Evolutionary conservation across 1,284 basidiomycete genomes (phyloP).

Genomic region (Rhodotorula sp.): DNA sequence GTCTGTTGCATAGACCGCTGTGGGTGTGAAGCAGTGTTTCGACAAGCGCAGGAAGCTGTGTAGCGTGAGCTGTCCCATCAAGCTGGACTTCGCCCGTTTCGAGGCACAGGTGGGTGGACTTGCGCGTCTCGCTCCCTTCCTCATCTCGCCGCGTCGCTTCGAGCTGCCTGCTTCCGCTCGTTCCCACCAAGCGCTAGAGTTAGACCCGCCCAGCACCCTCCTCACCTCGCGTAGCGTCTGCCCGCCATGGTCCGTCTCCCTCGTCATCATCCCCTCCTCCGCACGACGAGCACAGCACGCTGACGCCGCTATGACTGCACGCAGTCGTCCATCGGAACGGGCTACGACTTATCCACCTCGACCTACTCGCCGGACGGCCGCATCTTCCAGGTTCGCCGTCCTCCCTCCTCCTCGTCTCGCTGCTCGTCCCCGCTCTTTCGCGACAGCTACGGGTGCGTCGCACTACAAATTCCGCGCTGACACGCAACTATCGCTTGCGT

Average conservation of each 20-base stretch:
- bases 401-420: neutral
- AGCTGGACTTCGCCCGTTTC: neutral
- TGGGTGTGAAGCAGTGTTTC: neutral
- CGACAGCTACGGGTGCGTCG: neutral
- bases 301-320: neutral
- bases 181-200: neutral
- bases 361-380: slow-evolving; percentile 98
- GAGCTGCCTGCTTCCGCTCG: neutral
- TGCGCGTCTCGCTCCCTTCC: neutral
- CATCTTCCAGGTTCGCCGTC: slow-evolving; percentile 79
- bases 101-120: neutral
- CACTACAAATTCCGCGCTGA: neutral
- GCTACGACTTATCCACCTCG: slow-evolving; percentile 96
- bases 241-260: slow-evolving; percentile 7
- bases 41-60: neutral
- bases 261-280: slow-evolving; percentile 7
- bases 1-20: too few species aligned
- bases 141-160: neutral
- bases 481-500: neutral
- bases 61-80: neutral
- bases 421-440: neutral
- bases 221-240: too few species aligned
- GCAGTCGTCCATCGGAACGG: slow-evolving; percentile 85
- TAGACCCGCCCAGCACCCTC: neutral
- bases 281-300: neutral